These are phyloP conservation scores for Aquilaria sinensis DNA, from an alignment of 345 rosid species.

Conservation along the genomic window DNA sequence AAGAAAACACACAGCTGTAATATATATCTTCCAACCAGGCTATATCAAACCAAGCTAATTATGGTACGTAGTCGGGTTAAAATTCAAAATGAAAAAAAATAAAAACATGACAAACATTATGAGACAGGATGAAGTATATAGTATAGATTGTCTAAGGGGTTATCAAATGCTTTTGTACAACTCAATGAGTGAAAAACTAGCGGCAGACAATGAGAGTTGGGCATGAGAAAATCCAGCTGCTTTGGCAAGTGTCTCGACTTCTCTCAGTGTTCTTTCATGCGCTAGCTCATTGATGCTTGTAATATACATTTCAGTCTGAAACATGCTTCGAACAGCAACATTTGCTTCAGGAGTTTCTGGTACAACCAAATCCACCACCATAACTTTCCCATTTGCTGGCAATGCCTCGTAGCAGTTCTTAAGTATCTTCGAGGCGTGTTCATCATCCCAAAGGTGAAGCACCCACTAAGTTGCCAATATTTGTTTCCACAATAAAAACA, in stretches of 20 bases:
- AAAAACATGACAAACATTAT: too few species aligned
- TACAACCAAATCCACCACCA: constrained; percentile 36
- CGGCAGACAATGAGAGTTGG: constrained; percentile 24
- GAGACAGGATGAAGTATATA: too few species aligned
- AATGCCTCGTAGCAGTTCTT: constrained; percentile 33
- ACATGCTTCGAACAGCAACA: constrained; percentile 22
- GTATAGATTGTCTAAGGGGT: background rate
- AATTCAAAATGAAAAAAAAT: too few species aligned
- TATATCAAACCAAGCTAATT: too few species aligned
- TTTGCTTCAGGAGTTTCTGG: constrained; percentile 28
- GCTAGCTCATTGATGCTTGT: constrained; percentile 26
- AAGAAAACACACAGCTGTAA: too few species aligned
- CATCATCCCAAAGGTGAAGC: constrained; percentile 34
- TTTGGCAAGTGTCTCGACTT: constrained; percentile 31
- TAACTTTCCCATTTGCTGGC: constrained; percentile 36
- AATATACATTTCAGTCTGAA: constrained; percentile 31
- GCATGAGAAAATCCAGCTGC: constrained; percentile 46
- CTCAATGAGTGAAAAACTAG: constrained; percentile 39
- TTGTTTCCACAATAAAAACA: constrained; percentile 5
- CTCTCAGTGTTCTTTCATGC: constrained; percentile 38
- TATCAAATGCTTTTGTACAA: constrained; percentile 22
- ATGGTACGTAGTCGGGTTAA: too few species aligned
- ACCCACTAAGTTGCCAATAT: constrained; percentile 24
- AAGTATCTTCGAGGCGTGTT: constrained; percentile 39
- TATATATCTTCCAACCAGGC: too few species aligned